phyloP scores from a whole-genome alignment of 2,329 filamentous ascomycete species.

The Lecanosticta acicola region DNA sequence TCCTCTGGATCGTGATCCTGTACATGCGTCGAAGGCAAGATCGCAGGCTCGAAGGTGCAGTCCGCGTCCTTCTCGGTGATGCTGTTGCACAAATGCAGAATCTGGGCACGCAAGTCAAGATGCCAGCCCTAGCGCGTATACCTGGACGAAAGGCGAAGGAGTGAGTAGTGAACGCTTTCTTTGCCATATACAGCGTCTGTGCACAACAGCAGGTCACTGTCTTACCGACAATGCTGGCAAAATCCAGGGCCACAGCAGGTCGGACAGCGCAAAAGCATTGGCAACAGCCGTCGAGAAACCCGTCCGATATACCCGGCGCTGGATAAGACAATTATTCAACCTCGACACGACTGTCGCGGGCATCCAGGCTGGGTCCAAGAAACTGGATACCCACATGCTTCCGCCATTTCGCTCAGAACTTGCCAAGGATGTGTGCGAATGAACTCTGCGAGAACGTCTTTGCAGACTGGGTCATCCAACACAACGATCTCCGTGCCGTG shows the following conservation, averaged over 20 bases:
- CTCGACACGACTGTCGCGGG: too few relatives aligned
- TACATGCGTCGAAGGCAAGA: constrained; percentile 71
- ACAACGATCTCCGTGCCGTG: constrained; percentile 67
- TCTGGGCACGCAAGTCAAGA: constrained; percentile 27
- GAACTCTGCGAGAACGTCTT: constrained; percentile 62
- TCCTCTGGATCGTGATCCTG: constrained; percentile 60
- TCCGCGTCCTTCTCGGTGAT: constrained; percentile 57
- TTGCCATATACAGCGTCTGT: background rate
- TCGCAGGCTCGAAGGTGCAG: constrained; percentile 65
- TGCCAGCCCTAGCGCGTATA: constrained; percentile 27
- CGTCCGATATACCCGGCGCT: too few relatives aligned
- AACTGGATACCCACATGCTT: background rate
- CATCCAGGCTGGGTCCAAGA: too few relatives aligned
- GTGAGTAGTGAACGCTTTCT: too few relatives aligned
- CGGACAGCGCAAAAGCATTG: too few relatives aligned
- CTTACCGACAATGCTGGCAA: background rate
- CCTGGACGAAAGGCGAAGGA: constrained; percentile 15
- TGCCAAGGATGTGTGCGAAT: constrained; percentile 60
- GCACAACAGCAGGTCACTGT: background rate
- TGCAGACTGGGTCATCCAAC: constrained; percentile 57
- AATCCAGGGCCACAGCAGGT: background rate
- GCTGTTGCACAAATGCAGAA: constrained; percentile 35
- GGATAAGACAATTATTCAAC: too few relatives aligned
- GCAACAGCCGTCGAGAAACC: too few relatives aligned
- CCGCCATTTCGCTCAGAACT: background rate